Evolutionary conservation across 306 rosid species (phyloP).

Genomic region (Bauhinia variegata): DNA sequence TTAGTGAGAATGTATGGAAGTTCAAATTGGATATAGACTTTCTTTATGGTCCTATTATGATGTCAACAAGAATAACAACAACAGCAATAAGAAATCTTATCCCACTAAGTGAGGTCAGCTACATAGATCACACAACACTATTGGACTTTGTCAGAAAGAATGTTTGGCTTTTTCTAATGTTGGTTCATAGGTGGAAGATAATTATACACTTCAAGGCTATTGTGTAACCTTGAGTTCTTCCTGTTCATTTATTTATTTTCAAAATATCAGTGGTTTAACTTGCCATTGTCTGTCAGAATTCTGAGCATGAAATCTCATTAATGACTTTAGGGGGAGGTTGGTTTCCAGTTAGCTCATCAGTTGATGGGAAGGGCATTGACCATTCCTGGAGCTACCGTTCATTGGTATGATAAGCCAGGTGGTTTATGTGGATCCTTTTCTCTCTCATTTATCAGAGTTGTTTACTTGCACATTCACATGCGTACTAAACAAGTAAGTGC

Average conservation of each 20-base stretch:
- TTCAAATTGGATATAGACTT: slow-evolving; percentile 15
- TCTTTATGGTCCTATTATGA: background rate
- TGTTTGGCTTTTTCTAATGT: slow-evolving; percentile 5
- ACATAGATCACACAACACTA: too few species aligned
- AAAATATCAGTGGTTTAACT: slow-evolving; percentile 15
- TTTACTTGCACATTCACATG: background rate
- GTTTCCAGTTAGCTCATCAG: slow-evolving; percentile 73
- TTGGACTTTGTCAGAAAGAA: background rate
- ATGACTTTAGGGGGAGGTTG: slow-evolving; percentile 71
- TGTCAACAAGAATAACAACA: background rate
- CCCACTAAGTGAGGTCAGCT: too few species aligned
- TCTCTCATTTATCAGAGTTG: slow-evolving; percentile 15
- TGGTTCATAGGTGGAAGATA: slow-evolving; percentile 25
- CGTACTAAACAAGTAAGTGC: slow-evolving; percentile 25
- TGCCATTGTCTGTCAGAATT: slow-evolving; percentile 6
- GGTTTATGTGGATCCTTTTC: slow-evolving; percentile 22
- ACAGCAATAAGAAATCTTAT: too few species aligned
- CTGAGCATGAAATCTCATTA: slow-evolving; percentile 24
- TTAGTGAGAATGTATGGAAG: background rate
- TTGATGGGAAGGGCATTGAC: slow-evolving; percentile 65
- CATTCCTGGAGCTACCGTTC: slow-evolving; percentile 73
- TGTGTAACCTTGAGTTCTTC: background rate
- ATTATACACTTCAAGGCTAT: slow-evolving; percentile 8
- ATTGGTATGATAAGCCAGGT: slow-evolving; percentile 99
- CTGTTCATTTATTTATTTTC: slow-evolving; percentile 29